Evolutionary conservation across 139 green algal species (phyloP).

Genomic region (Gonium pectorale): DNA sequence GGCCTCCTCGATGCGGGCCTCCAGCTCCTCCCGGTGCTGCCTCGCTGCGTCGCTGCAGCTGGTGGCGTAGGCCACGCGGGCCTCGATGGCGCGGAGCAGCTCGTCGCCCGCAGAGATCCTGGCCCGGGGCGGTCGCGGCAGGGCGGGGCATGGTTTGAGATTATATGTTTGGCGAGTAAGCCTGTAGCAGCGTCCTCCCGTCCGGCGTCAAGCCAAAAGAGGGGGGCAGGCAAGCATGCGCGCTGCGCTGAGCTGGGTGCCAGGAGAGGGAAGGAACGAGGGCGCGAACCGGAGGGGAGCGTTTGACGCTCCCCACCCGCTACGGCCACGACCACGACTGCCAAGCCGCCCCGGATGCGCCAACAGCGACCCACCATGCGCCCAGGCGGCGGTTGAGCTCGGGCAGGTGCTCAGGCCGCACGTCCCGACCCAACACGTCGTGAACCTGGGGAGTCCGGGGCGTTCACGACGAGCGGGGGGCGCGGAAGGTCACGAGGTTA

Average conservation of each 20-base stretch:
- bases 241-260: no score
- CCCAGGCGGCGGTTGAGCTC: conserved; percentile 60
- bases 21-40: conserved; percentile 39
- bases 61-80: conserved; percentile 19
- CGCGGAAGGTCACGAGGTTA: no score
- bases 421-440: conserved; percentile 69
- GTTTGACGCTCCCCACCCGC: no score
- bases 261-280: no score
- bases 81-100: conserved; percentile 47
- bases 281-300: no score
- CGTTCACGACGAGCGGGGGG: no score
- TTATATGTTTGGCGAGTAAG: no score
- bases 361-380: conserved; percentile 62
- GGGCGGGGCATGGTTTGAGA: neutral
- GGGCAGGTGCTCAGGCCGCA: conserved; percentile 64
- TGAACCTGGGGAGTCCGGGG: conserved; percentile 76
- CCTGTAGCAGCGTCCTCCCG: no score
- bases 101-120: conserved; percentile 34
- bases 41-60: conserved; percentile 7
- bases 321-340: no score
- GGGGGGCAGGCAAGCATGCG: no score
- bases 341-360: no score
- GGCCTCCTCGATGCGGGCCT: conserved; percentile 11
- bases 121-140: neutral
- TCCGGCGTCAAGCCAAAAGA: no score